Evolutionary conservation across 345 rosid genomes (phyloP).

Genomic region (Psidium guajava): DNA sequence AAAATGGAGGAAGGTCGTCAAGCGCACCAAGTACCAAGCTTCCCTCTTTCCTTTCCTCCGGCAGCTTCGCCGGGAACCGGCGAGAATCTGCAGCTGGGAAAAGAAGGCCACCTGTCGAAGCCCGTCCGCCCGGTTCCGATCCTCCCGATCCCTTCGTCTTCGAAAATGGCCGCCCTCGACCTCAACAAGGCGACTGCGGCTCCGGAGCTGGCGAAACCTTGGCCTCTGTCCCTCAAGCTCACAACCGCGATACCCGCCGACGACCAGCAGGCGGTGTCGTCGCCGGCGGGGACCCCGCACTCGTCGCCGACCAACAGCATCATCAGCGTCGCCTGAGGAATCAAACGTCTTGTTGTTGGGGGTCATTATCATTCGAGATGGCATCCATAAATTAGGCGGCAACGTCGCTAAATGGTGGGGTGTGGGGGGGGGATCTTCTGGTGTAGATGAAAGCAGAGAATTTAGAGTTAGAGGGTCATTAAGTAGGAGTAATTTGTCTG

Average conservation of each 20-base stretch:
- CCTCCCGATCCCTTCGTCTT: slow-evolving; percentile 48
- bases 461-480: background rate
- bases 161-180: slow-evolving; percentile 61
- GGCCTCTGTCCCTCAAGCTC: slow-evolving; percentile 47
- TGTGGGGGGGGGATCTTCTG: background rate
- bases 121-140: slow-evolving; percentile 39
- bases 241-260: slow-evolving; percentile 15
- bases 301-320: slow-evolving; percentile 47
- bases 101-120: slow-evolving; percentile 6
- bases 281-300: slow-evolving; percentile 18
- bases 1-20: slow-evolving; percentile 27
- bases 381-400: background rate
- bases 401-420: background rate
- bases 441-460: background rate
- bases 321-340: slow-evolving; percentile 54
- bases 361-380: background rate
- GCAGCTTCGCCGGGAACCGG: slow-evolving; percentile 3
- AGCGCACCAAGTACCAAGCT: background rate
- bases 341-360: background rate
- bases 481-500: slow-evolving; percentile 18
- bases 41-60: background rate
- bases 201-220: slow-evolving; percentile 8
- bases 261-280: slow-evolving; percentile 29
- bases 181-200: slow-evolving; percentile 14
- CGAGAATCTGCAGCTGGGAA: background rate